Base-by-base conservation (phyloP, 1,139 yeast genomes). In the Geotrichum klebahnii region DNA sequence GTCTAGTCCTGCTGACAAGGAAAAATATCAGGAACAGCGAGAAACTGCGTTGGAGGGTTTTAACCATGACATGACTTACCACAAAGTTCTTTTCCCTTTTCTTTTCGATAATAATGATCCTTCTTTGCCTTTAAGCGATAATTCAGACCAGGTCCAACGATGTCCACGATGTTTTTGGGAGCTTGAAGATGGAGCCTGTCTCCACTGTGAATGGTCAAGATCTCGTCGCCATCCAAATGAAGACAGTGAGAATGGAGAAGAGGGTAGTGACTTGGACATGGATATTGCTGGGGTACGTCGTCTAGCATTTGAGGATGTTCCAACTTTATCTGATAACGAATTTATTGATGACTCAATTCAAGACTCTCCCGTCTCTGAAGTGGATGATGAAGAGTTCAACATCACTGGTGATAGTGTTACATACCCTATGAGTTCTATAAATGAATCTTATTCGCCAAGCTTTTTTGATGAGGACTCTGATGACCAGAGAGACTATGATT, bases 161-260 rank as follows among this genome's bases (percentile, higher is more conserved):
- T 62, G 66, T 46, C 55, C 63, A 3, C 44, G 53, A 23, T 62
- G 66, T 46, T 46, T 53, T 46, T 62, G 66, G 66, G 66, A 62
- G 51, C 45, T 62, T 6, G 52, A 57, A 4, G 62, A 57, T 2
- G 34, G 45, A 1, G 50, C 41, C 17, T 62, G 66, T 41, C 55
- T 53, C 12, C 53, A 61, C 45, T 62, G 65, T 46, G 58, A 55
- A 3, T 49, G 52, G 52, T n/a, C n/a, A n/a, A 16, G 20, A 10
- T 19, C 44, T 45, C 24, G 44, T 28, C 38, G 50, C 26, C 24
- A 31, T 16, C 24, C 35, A n/a, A 48, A 26, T 5, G 12, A 23
- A 12, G 16, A 12, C 34, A 5, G 12, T 12, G 34, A 12, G 5
- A 12, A 8, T 31, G 34, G 16, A 8, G 34, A 31, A 6, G 53